Conservation (phyloP, 2,329 filamentous ascomycete species). For the Orbilia blumenaviensis region DNA sequence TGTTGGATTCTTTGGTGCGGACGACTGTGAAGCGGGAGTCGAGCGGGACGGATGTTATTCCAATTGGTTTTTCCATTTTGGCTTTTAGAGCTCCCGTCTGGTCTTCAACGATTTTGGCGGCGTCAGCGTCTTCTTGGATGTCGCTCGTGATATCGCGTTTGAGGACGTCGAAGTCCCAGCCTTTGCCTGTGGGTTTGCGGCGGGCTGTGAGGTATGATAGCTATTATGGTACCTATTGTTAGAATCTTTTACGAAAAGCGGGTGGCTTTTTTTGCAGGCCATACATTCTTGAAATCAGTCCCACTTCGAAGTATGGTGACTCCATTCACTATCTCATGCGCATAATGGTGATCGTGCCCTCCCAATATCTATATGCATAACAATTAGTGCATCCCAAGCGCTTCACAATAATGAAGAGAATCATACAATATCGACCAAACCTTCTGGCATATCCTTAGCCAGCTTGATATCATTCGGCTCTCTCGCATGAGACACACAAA, state of each 20-base stretch:
- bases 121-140: conserved; percentile 68
- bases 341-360: conserved; percentile 87
- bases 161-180: conserved; percentile 82
- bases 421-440: conserved; percentile 78
- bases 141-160: conserved; percentile 71
- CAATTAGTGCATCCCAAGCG: too few relatives aligned
- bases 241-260: background rate
- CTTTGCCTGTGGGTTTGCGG: conserved; percentile 64
- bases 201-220: conserved; percentile 85
- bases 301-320: conserved; percentile 87
- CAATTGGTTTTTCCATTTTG: conserved; percentile 82
- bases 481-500: conserved; percentile 84
- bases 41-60: conserved; percentile 81
- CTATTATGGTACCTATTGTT: conserved; percentile 65
- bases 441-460: conserved; percentile 74
- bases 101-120: conserved; percentile 71
- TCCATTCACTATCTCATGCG: conserved; percentile 78
- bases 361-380: conserved; percentile 66
- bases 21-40: conserved; percentile 89
- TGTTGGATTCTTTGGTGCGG: conserved; percentile 78
- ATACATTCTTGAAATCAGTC: conserved; percentile 77
- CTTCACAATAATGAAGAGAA: background rate
- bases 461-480: conserved; percentile 87
- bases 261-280: background rate
- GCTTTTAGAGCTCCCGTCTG: conserved; percentile 77